These are phyloP conservation scores for Pyrenula aspistea DNA, from an alignment of 495 filamentous ascomycete species.

Conservation along the genomic window DNA sequence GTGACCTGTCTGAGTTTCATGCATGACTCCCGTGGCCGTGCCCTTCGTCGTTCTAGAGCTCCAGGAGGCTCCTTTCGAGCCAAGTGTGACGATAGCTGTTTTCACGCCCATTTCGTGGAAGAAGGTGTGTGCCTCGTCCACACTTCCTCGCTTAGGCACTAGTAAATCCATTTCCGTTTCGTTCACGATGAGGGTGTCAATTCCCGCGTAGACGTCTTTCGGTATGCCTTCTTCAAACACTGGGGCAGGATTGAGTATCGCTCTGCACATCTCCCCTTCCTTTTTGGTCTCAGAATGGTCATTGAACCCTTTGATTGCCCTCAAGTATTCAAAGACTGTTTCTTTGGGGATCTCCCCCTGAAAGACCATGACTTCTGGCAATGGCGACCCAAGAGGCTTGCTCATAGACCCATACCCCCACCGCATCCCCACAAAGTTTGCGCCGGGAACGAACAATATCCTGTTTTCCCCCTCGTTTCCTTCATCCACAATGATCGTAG, in stretches of 20 bases:
- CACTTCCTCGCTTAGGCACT: slow-evolving; percentile 35
- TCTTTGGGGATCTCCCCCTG: slow-evolving; percentile 77
- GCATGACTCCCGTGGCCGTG: slow-evolving; percentile 14
- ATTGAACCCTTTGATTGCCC: slow-evolving; percentile 20
- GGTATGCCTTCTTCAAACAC: slow-evolving; percentile 55
- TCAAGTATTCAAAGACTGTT: slow-evolving; percentile 56
- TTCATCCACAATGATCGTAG: slow-evolving; percentile 76
- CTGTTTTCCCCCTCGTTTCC: slow-evolving; percentile 70
- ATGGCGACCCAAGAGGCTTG: slow-evolving; percentile 19
- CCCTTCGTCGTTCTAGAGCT: slow-evolving; percentile 14
- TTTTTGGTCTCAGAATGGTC: slow-evolving; percentile 19
- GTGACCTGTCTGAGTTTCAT: slow-evolving; percentile 24
- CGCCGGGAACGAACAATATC: slow-evolving; percentile 70
- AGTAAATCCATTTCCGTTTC: slow-evolving; percentile 80
- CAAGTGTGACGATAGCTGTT: slow-evolving; percentile 75
- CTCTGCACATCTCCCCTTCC: slow-evolving; percentile 28
- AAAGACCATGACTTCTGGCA: slow-evolving; percentile 62
- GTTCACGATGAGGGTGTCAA: slow-evolving; percentile 80
- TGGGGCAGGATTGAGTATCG: slow-evolving; percentile 78
- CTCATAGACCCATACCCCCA: slow-evolving; percentile 28
- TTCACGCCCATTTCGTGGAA: slow-evolving; percentile 58
- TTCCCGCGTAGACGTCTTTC: slow-evolving; percentile 46
- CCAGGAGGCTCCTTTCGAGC: slow-evolving; percentile 60
- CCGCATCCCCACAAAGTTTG: slow-evolving; percentile 51
- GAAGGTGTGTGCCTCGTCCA: slow-evolving; percentile 35